phyloP scores from a whole-genome alignment of 2,329 filamentous ascomycete species.

The Pyrenochaeta sp. region DNA sequence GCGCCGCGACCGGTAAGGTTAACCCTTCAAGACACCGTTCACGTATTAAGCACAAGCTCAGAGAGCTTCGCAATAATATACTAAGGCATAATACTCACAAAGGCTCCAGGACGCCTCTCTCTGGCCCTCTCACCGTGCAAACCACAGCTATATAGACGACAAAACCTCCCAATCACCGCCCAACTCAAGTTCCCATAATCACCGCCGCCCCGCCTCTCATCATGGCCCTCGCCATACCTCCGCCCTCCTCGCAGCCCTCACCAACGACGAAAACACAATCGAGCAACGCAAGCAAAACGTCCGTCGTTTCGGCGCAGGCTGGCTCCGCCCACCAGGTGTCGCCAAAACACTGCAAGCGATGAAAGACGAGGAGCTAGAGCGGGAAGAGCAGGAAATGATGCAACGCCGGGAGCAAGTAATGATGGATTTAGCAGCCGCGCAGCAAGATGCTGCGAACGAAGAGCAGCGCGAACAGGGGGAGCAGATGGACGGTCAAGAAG shows the following conservation, averaged over 20 bases:
- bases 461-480: slow-evolving; percentile 54
- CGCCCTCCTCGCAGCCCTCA: slow-evolving; percentile 73
- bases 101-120: slow-evolving; percentile 38
- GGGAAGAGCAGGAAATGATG: slow-evolving; percentile 82
- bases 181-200: slow-evolving; percentile 24
- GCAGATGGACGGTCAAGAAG: slow-evolving; percentile 46
- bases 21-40: background rate
- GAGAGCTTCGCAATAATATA: background rate
- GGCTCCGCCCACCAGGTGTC: slow-evolving; percentile 90
- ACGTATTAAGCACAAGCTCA: background rate
- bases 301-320: slow-evolving; percentile 84
- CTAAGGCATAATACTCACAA: slow-evolving; percentile 9
- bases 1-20: slow-evolving; percentile 24
- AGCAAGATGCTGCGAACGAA: slow-evolving; percentile 56
- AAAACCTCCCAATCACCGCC: slow-evolving; percentile 25
- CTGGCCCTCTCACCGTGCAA: slow-evolving; percentile 39
- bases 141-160: slow-evolving; percentile 28
- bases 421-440: slow-evolving; percentile 72
- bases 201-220: slow-evolving; percentile 27
- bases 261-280: slow-evolving; percentile 78
- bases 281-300: slow-evolving; percentile 82
- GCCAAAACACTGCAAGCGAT: slow-evolving; percentile 89
- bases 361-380: slow-evolving; percentile 87
- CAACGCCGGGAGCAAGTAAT: slow-evolving; percentile 74
- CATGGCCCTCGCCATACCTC: slow-evolving; percentile 50